Base-by-base conservation (phyloP, 768 basidiomycete species). In the Lentinula lateritia region DNA sequence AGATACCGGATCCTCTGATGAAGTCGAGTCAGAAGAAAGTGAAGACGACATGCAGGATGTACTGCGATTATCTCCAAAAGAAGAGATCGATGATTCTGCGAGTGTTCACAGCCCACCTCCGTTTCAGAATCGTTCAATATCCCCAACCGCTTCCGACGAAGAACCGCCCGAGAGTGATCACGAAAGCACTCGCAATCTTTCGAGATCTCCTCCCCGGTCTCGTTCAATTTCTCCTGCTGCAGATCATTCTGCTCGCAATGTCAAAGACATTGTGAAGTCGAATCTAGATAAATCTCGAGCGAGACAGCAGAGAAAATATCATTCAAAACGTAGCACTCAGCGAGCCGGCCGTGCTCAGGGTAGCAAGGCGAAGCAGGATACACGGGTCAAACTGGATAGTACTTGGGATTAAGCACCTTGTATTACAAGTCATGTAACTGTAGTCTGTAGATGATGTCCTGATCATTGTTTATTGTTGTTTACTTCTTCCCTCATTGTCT, bases 351-450 rank as follows among this genome's bases (percentile, higher is more conserved):
- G 91, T 42, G 77, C 85, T 23, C 85, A 87, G 65, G 93, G 93
- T 20, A 93, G 90, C 70, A 95, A 95, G 71, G 87, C 87, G 59
- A 95, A 93, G 74, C 85, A 87, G 68, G 90, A 93, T 67, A 81
- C 74, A 35, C 78, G 83, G 61, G 81, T 92, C 10, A 86, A 83
- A 66, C 53, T 83, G 45, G 88, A 88, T 67, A 76, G 78, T 67
- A 84, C 83, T 16, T 91, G 87, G 87, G 84, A 83, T 50, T 87
- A 74, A 69, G 42, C 38, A 34, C 38, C 18, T 35, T 28, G 34
- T 15, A 18, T 41, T 50, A n/a, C 39, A 28, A 28, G 28, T 16
- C 5, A 8, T 39, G 38, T 13, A 39, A 6, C 13, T 39, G 55
- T 57, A 39, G 15, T 46, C 10, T 41, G 7, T 7, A 39, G 38